A percentile compares a stretch with the other conserved stretches of the same genome.
These are phyloP conservation scores for Arachis hypogaea DNA, from an alignment of 306 rosid genomes.

Conservation along the genomic window DNA sequence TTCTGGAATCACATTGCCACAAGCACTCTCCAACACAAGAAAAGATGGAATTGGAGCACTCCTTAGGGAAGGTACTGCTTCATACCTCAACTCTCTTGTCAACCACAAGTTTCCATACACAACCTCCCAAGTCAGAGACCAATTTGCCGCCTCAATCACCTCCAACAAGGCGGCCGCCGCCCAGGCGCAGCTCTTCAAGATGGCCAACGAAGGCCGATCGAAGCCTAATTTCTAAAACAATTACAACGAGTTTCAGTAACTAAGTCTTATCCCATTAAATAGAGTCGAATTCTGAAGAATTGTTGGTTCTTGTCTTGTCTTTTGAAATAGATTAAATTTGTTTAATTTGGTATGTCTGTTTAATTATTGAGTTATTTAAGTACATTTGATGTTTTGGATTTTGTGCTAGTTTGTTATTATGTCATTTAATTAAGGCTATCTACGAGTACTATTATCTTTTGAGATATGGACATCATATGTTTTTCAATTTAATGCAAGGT, in stretches of 20 bases:
- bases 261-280: background rate
- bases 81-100: conserved; percentile 81
- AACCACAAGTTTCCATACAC: conserved; percentile 72
- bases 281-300: background rate
- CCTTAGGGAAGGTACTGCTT: conserved; percentile 81
- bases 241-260: background rate
- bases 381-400: conserved; percentile 26
- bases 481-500: conserved; percentile 33
- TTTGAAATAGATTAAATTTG: background rate
- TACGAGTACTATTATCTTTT: background rate
- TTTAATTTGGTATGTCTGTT: conserved; percentile 35
- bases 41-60: conserved; percentile 79
- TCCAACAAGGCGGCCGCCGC: conserved; percentile 76
- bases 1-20: conserved; percentile 55
- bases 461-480: conserved; percentile 36
- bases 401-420: conserved; percentile 45
- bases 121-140: conserved; percentile 70
- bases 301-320: too few species aligned
- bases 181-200: conserved; percentile 78
- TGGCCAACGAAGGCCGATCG: conserved; percentile 81
- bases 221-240: conserved; percentile 54
- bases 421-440: background rate
- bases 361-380: background rate
- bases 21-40: conserved; percentile 86
- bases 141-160: conserved; percentile 57